phyloP scores from a whole-genome alignment of 768 basidiomycete genomes.

The Omphalotus guepiniiformis region DNA sequence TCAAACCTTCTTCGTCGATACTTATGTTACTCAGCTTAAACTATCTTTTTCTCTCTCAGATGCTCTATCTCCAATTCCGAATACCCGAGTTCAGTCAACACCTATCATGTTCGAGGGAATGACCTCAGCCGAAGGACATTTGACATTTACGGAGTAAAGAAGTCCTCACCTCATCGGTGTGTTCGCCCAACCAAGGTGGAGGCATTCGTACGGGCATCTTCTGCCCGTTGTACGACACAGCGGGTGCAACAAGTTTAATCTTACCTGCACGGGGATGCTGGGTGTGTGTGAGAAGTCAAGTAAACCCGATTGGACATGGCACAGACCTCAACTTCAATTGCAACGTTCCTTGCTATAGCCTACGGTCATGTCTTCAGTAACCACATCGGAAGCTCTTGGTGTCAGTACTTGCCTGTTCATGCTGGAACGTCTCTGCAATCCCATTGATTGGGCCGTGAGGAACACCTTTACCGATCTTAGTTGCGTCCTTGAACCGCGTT shows the following conservation, averaged over 20 bases:
- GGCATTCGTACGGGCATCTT: slow-evolving; percentile 69
- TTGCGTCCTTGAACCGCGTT: slow-evolving; percentile 42
- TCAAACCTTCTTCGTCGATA: too few relatives aligned
- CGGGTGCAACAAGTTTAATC: slow-evolving; percentile 76
- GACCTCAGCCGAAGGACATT: not conserved
- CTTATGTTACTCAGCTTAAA: too few relatives aligned
- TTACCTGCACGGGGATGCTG: slow-evolving; percentile 74
- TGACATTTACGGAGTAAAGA: not conserved
- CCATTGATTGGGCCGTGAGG: slow-evolving; percentile 93
- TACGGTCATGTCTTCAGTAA: too few relatives aligned
- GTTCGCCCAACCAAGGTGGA: slow-evolving; percentile 87
- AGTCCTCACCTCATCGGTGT: slow-evolving; percentile 63
- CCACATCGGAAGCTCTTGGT: too few relatives aligned
- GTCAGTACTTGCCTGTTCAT: slow-evolving; percentile 54
- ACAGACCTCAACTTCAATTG: slow-evolving; percentile 74
- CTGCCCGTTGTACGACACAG: slow-evolving; percentile 77
- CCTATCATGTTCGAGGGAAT: too few relatives aligned
- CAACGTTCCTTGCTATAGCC: slow-evolving; percentile 71
- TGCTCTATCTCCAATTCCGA: not conserved
- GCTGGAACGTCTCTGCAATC: slow-evolving; percentile 83
- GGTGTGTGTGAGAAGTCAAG: too few relatives aligned
- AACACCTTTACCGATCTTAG: slow-evolving; percentile 59
- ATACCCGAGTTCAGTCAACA: slow-evolving; percentile 1
- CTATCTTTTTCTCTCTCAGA: not conserved
- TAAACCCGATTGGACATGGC: slow-evolving; percentile 10